Evolutionary conservation across 495 filamentous ascomycete species (phyloP), one percentile per base, ranked within the genome.

Genomic region (Neurospora africana): DNA sequence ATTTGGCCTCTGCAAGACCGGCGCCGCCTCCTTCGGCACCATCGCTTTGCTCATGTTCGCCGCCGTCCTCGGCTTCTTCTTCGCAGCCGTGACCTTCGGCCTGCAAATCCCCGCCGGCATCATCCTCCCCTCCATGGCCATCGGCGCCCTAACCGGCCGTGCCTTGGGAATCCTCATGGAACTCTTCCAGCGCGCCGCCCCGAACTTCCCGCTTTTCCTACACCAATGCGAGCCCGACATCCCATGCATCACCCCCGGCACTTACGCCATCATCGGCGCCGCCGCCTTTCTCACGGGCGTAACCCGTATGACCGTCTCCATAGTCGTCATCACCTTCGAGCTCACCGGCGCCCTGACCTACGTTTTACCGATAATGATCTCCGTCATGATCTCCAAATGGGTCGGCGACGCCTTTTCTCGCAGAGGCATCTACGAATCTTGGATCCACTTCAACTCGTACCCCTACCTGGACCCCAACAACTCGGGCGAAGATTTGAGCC

Each of bases 281-380:
- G 95, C 96, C n/a, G 94, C 96, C 27, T 91, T 94, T 4, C 88
- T 99, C 5, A 94, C 91, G n/a, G 95, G 95, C 68, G 93, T 95
- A n/a, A 98, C 95, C 35, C 89, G 95, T 75, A 98, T 99, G 92
- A 99, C 95, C 13, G 87, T 90, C 9, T 98, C 95, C 13, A 97
- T 99, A 76, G 95, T 98, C 4, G 95, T 98, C 74, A 98, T 99
- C 82, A 98, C 97, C 93, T 99, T 98, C 75, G 95, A 99, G 82
- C 89, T 99, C 36, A 99, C 95, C 0, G 95, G 95, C 35, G 96
- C 95, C 0, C 84, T 99, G 17, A 97, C 94, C 0, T 98, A 99
- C 79, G 95, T 99, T 39, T 89, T 99, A 13, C 95, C 95, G 23
- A 98, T 99, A 78, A 99, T 99, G 95, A 92, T 99, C 72, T 94